Evolutionary conservation across 1,284 basidiomycete genomes (phyloP).

Genomic region (Phellopilus nigrolimitatus): DNA sequence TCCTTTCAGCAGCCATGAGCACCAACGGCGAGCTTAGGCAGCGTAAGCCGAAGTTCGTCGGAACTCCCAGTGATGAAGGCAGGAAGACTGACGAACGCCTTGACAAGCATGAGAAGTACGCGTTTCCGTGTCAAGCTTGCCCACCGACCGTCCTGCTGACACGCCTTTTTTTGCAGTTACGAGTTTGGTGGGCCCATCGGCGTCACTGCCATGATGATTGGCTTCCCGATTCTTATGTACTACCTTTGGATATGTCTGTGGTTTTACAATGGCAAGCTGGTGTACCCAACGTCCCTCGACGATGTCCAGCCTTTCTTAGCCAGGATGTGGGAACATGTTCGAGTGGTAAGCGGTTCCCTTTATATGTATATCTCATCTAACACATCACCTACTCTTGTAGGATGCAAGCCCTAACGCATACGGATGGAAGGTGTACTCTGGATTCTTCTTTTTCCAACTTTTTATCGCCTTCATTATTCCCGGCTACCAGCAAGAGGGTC

Average conservation of each 20-base stretch:
- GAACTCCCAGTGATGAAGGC: conserved; percentile 53
- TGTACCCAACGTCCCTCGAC: conserved; percentile 67
- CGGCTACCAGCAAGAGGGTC: conserved; percentile 89
- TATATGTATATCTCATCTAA: background rate
- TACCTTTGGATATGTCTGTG: conserved; percentile 98
- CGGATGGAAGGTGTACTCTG: conserved; percentile 86
- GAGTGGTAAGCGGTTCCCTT: conserved; percentile 49
- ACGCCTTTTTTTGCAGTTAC: conserved; percentile 48
- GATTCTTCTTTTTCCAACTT: conserved; percentile 87
- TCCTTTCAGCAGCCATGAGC: background rate
- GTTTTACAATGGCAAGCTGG: conserved; percentile 89
- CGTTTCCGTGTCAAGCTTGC: conserved; percentile 18
- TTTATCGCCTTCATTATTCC: conserved; percentile 88
- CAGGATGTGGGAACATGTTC: conserved; percentile 81
- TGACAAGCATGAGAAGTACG: conserved; percentile 71
- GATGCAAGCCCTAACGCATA: conserved; percentile 89
- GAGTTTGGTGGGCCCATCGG: conserved; percentile 97
- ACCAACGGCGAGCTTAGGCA: conserved; percentile 16
- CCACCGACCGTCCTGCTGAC: conserved; percentile 1
- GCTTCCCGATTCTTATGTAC: conserved; percentile 93
- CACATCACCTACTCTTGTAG: conserved; percentile 38
- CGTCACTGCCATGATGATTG: conserved; percentile 89
- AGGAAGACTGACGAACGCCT: conserved; percentile 66
- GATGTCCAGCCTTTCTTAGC: conserved; percentile 79
- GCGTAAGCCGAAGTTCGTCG: conserved; percentile 8